Evolutionary conservation across 306 rosid species (phyloP).

Genomic region (Hippophae tibetana): DNA sequence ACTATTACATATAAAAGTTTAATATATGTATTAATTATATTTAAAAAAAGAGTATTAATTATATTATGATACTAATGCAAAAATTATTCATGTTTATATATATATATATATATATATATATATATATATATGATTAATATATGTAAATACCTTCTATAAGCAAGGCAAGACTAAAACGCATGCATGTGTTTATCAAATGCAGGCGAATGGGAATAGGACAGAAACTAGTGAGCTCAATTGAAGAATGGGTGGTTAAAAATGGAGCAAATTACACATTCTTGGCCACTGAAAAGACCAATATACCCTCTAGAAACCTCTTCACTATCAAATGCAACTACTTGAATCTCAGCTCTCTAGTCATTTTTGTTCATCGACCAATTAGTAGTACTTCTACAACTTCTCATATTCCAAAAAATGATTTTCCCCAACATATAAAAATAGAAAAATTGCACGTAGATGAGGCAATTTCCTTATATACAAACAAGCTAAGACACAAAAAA

Average conservation of each 20-base stretch:
- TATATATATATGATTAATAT: too few relatives aligned
- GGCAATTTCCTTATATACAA: constrained; percentile 46
- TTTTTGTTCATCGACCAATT: constrained; percentile 35
- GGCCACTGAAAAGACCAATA: constrained; percentile 53
- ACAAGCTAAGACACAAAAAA: constrained; percentile 29
- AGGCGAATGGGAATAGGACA: constrained; percentile 48
- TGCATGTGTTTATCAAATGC: neutral
- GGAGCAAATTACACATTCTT: constrained; percentile 52
- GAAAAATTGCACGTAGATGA: constrained; percentile 40
- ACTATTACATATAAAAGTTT: too few relatives aligned
- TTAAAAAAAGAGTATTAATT: too few relatives aligned
- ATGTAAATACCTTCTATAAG: too few relatives aligned
- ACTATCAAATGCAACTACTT: constrained; percentile 50
- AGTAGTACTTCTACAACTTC: neutral
- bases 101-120: too few relatives aligned
- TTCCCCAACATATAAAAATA: constrained; percentile 34
- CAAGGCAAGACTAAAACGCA: too few relatives aligned
- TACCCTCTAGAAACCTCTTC: constrained; percentile 51
- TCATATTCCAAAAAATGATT: constrained; percentile 24
- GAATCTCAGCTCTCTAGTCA: constrained; percentile 46
- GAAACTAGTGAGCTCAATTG: constrained; percentile 50
- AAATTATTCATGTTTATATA: too few relatives aligned
- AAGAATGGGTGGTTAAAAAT: constrained; percentile 64
- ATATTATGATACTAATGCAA: too few relatives aligned
- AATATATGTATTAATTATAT: too few relatives aligned